phyloP scores from a whole-genome alignment of 2,329 filamentous ascomycete genomes.

The Aspergillus glaucus region DNA sequence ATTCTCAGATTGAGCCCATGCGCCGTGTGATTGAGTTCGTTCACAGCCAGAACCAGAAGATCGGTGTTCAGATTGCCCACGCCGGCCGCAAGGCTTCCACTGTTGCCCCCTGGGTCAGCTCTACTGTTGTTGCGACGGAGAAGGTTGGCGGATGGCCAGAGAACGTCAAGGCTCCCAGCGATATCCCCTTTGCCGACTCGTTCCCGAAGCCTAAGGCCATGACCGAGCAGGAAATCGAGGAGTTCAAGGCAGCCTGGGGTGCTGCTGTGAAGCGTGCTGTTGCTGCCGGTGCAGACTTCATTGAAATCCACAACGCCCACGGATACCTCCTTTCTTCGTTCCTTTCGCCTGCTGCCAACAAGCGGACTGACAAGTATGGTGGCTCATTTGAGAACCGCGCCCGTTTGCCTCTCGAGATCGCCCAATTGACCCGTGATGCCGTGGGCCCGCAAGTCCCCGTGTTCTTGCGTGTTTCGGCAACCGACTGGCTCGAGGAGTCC shows the following conservation, averaged over 20 bases:
- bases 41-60: conserved; percentile 69
- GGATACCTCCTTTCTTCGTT: conserved; percentile 70
- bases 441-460: conserved; percentile 65
- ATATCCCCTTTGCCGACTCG: conserved; percentile 56
- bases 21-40: conserved; percentile 66
- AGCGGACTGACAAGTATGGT: conserved; percentile 54
- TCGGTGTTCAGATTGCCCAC: conserved; percentile 75
- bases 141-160: conserved; percentile 51
- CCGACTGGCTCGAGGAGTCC: conserved; percentile 65
- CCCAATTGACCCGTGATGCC: conserved; percentile 54
- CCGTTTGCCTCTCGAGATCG: conserved; percentile 61
- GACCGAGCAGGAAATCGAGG: conserved; percentile 61
- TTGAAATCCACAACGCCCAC: conserved; percentile 76
- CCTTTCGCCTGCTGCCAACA: conserved; percentile 63
- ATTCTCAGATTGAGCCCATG: conserved; percentile 70
- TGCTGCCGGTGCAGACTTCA: conserved; percentile 65
- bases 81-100: conserved; percentile 62
- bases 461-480: conserved; percentile 64
- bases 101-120: conserved; percentile 45
- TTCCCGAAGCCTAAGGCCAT: conserved; percentile 62
- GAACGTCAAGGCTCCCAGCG: conserved; percentile 52
- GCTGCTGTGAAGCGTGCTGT: conserved; percentile 56
- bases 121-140: conserved; percentile 36
- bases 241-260: conserved; percentile 57
- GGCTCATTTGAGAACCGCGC: conserved; percentile 57